Base-by-base conservation (phyloP, 495 filamentous ascomycete genomes). In the Aspergillus funiculosus region DNA sequence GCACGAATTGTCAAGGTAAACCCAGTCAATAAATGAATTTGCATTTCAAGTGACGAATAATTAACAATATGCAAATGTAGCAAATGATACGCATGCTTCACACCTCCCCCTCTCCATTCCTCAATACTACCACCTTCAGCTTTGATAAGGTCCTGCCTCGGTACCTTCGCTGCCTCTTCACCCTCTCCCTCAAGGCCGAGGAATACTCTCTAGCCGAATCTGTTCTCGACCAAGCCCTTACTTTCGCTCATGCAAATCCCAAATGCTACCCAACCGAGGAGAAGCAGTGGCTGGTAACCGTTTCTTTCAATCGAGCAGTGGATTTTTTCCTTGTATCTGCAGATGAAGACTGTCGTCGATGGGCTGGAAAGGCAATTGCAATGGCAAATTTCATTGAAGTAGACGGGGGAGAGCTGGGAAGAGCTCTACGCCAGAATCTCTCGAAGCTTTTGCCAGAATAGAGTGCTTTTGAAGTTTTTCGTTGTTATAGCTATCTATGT, bases 251-350 rank as follows among this genome's bases (percentile, higher is more conserved):
- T 19, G 62, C 72, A 18, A 52, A 69, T 18, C 32, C 13, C 56
- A 34, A 25, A 25, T 3, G 10, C 14, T 94, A 87, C 56, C 86
- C 86, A 3, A 46, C 62, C 7, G 74, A 77, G 5, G 89, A 95
- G 50, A 65, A 95, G 2, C 79, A 85, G 52, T 90, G 85, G 83
- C 76, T 96, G 21, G 81, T 81, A 1, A 78, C 78, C 0, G 79
- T 74, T 2, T 63, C 82, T 0, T 95, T 92, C 69, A 94, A 94
- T 50, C 78, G 74, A 30, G 82, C 82, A 0, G 74, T 89, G 15
- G 87, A 92, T 48, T 78, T 82, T 31, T 89, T 85, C 48, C 66
- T 77, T 10, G 57, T 53, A 3, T 66, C 66, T 0, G 71, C 81
- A 37, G 76, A 81, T 39, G 73, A 68, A 20, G 67, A 69, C 3